Evolutionary conservation across 805 yeast species (phyloP).

Genomic region (Saturnispora sanitii): DNA sequence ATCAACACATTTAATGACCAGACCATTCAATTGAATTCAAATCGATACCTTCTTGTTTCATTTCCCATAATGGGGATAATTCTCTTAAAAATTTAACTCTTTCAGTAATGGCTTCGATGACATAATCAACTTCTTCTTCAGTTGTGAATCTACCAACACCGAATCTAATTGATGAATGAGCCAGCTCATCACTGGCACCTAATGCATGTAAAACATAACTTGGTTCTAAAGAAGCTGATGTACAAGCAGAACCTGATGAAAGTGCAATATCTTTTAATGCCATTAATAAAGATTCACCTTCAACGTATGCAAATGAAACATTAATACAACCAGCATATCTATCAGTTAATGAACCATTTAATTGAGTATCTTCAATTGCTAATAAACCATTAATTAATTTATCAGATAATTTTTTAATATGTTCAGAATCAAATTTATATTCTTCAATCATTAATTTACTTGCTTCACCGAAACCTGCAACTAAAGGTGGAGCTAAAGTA

Average conservation of each 20-base stretch:
- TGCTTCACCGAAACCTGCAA: conserved; percentile 96
- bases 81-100: conserved; percentile 88
- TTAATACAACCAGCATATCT: conserved; percentile 93
- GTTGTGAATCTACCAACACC: conserved; percentile 97
- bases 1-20: conserved; percentile 50
- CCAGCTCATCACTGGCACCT: conserved; percentile 96
- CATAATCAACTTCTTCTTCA: conserved; percentile 91
- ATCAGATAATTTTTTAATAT: conserved; percentile 61
- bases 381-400: conserved; percentile 66
- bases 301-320: conserved; percentile 92
- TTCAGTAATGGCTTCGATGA: conserved; percentile 75
- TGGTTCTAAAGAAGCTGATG: conserved; percentile 96
- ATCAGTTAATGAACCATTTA: conserved; percentile 72
- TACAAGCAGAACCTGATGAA: conserved; percentile 96
- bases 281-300: conserved; percentile 96
- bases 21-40: conserved; percentile 93
- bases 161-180: conserved; percentile 95
- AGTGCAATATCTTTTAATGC: conserved; percentile 95
- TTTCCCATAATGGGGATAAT: conserved; percentile 94
- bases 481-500: conserved; percentile 92
- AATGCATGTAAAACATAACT: conserved; percentile 93
- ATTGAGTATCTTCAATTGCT: conserved; percentile 75
- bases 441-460: conserved; percentile 75
- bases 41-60: conserved; percentile 98
- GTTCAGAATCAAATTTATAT: conserved; percentile 58